Conservation (phyloP, 192 early-diverging fungal genomes). For the Coemansia sp. region DNA sequence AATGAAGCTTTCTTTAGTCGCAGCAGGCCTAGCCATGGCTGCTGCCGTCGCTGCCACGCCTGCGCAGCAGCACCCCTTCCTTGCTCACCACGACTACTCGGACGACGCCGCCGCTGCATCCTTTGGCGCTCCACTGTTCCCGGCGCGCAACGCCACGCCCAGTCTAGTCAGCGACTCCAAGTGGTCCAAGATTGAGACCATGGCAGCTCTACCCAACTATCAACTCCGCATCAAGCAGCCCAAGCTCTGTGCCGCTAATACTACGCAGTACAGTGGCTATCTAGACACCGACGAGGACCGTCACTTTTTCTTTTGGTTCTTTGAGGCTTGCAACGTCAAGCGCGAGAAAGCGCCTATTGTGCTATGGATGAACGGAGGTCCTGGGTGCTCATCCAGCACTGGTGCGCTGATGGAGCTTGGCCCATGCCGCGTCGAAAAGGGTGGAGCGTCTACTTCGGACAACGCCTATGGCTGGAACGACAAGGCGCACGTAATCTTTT, state of each 20-base stretch:
- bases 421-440: constrained; percentile 80
- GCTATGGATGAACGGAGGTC: constrained; percentile 82
- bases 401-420: constrained; percentile 83
- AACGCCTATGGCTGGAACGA: constrained; percentile 90
- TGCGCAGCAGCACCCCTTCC: constrained; percentile 31
- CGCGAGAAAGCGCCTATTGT: constrained; percentile 69
- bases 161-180: constrained; percentile 25
- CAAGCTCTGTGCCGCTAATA: constrained; percentile 79
- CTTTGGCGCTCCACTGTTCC: neutral
- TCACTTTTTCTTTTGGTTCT: constrained; percentile 97
- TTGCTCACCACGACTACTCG: constrained; percentile 15
- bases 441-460: constrained; percentile 63
- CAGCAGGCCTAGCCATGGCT: constrained; percentile 22
- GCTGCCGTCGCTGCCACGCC: constrained; percentile 17
- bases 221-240: constrained; percentile 74
- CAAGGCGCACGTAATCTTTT: constrained; percentile 80
- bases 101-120: neutral
- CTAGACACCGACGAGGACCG: constrained; percentile 66
- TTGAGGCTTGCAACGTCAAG: constrained; percentile 80
- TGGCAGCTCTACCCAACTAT: constrained; percentile 68
- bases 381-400: constrained; percentile 78
- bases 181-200: constrained; percentile 33
- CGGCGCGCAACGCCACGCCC: constrained; percentile 22
- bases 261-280: constrained; percentile 88
- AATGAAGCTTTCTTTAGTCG: constrained; percentile 10